Conservation (phyloP, 495 filamentous ascomycete species). For the Neurospora sp. region DNA sequence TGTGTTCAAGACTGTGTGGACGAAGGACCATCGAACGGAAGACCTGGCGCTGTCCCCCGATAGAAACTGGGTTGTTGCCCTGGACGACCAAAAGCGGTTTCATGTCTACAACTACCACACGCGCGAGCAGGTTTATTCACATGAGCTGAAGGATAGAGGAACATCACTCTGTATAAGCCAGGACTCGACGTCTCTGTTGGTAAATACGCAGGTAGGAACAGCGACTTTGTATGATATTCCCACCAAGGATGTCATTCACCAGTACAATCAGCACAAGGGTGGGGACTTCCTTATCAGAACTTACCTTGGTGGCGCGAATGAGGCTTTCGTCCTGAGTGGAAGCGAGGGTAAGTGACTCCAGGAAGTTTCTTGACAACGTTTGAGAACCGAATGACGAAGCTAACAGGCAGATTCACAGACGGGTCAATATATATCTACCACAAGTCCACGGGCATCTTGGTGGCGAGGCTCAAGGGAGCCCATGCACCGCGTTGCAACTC, state of each 20-base stretch:
- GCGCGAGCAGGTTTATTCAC: conserved; percentile 62
- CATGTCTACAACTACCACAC: conserved; percentile 75
- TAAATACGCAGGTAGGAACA: conserved; percentile 67
- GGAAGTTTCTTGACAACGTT: not conserved
- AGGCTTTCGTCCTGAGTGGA: conserved; percentile 83
- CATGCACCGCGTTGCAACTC: conserved; percentile 75
- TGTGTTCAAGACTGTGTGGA: conserved; percentile 45
- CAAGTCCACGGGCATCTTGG: conserved; percentile 62
- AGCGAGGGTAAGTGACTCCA: conserved; percentile 62
- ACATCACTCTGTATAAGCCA: conserved; percentile 73
- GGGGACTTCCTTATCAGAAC: conserved; percentile 67
- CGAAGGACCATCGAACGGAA: conserved; percentile 63
- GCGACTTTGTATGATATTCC: conserved; percentile 70
- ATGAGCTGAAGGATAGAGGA: conserved; percentile 52
- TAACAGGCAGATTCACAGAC: conserved; percentile 37
- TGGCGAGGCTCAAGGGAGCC: conserved; percentile 60
- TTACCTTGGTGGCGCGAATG: conserved; percentile 76
- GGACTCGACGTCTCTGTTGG: conserved; percentile 69
- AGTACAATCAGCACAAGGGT: conserved; percentile 64
- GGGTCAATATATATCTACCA: conserved; percentile 83
- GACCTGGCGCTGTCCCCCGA: conserved; percentile 76
- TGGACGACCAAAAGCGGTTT: conserved; percentile 57
- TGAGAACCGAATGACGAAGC: not conserved
- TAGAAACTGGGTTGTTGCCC: conserved; percentile 65
- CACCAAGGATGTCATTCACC: conserved; percentile 58